These are phyloP conservation scores for Aphanomyces cochlioides DNA, from an alignment of 352 stramenopile species.

Conservation along the genomic window DNA sequence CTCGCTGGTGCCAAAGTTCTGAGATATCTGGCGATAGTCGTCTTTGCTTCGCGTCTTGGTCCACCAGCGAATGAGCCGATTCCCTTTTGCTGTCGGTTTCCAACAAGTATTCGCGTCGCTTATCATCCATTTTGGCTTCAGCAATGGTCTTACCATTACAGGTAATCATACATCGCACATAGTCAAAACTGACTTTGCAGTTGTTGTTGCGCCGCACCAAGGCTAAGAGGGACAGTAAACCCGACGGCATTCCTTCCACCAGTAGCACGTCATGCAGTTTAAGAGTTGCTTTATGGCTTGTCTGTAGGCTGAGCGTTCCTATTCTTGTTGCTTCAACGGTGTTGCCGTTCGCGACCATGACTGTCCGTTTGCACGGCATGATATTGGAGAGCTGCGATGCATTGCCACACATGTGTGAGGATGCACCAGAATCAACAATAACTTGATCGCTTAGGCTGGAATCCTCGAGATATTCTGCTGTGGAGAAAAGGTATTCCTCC, in stretches of 20 bases:
- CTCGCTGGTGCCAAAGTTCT: not conserved
- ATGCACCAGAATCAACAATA: slow-evolving; percentile 2
- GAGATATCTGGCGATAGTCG: not conserved
- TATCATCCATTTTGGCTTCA: not conserved
- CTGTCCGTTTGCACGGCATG: not conserved
- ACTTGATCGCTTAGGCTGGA: not conserved
- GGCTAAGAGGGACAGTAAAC: not conserved
- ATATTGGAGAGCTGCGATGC: not conserved
- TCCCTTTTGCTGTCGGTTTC: not conserved
- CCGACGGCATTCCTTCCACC: slow-evolving; percentile 2
- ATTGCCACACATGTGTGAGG: slow-evolving; percentile 2
- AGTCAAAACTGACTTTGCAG: not conserved
- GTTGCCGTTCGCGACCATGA: no score
- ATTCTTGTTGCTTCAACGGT: no score
- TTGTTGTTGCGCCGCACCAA: not conserved
- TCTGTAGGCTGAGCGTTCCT: no score
- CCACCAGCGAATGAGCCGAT: not conserved
- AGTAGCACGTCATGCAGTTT: not conserved
- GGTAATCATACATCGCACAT: not conserved
- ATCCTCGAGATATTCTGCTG: no score
- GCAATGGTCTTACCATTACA: not conserved
- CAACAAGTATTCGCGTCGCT: not conserved
- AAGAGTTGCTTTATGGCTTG: not conserved
- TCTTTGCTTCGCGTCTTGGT: not conserved
- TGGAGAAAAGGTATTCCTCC: no score